Evolutionary conservation across 1,139 yeast species (phyloP).

Genomic region (Yamadazyma trypodendri): DNA sequence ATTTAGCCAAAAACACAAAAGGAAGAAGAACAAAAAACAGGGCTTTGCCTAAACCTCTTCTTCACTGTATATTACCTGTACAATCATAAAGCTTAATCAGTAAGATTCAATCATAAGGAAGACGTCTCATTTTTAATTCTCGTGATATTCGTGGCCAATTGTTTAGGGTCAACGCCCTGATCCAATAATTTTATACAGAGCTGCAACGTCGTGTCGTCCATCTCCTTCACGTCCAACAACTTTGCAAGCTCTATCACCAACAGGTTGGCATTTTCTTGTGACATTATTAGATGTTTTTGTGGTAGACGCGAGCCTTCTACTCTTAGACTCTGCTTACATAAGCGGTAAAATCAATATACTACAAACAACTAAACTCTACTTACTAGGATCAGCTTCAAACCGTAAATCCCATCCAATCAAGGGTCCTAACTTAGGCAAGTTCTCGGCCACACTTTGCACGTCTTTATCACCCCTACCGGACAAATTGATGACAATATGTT

Average conservation of each 20-base stretch:
- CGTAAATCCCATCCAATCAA: constrained; percentile 94
- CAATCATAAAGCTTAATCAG: background rate
- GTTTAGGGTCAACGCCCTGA: constrained; percentile 37
- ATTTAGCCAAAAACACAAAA: constrained; percentile 14
- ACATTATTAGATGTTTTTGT: too few species aligned
- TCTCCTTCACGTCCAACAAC: constrained; percentile 22
- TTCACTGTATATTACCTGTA: too few species aligned
- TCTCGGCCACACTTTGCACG: constrained; percentile 95
- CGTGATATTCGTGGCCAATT: constrained; percentile 21
- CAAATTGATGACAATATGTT: constrained; percentile 80
- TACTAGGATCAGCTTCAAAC: constrained; percentile 60
- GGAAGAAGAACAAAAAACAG: constrained; percentile 27
- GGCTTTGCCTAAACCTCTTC: constrained; percentile 29
- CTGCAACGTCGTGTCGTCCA: constrained; percentile 32
- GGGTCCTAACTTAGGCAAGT: constrained; percentile 85
- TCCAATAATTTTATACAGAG: constrained; percentile 38
- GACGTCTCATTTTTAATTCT: constrained; percentile 8
- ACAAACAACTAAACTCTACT: constrained; percentile 14
- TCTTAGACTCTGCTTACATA: background rate
- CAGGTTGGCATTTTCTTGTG: constrained; percentile 13
- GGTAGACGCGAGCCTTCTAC: too few species aligned
- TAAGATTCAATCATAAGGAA: background rate
- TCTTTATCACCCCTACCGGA: constrained; percentile 99
- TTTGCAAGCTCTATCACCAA: constrained; percentile 27
- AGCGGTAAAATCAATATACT: background rate